These are phyloP conservation scores for Candida labiduridarum DNA, from an alignment of 1,139 yeast species.

Conservation along the genomic window DNA sequence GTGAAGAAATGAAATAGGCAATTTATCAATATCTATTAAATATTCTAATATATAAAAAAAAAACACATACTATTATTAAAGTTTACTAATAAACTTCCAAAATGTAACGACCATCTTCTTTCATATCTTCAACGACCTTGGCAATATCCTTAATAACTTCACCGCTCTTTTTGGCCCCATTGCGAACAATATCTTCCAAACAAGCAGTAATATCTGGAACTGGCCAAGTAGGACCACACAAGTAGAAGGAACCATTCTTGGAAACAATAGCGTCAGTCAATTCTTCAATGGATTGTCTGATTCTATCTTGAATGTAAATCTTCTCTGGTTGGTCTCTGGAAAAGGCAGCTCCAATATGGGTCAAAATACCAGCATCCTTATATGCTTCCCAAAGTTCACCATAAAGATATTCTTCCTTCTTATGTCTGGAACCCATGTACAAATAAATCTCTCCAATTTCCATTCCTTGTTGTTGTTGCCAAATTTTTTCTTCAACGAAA, in stretches of 20 bases:
- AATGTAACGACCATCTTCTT: constrained; percentile 89
- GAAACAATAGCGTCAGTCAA: constrained; percentile 78
- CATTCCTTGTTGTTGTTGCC: constrained; percentile 88
- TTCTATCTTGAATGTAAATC: constrained; percentile 93
- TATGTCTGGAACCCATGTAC: constrained; percentile 94
- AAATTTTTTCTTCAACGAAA: constrained; percentile 89
- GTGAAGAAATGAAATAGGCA: too few species aligned
- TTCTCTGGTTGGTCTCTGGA: constrained; percentile 96
- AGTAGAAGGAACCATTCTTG: constrained; percentile 86
- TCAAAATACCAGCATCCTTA: constrained; percentile 86
- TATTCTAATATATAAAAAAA: not conserved
- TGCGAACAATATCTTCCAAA: constrained; percentile 73
- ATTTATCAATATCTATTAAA: not conserved
- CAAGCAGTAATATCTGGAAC: constrained; percentile 96
- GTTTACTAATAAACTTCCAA: constrained; percentile 78
- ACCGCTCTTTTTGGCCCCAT: constrained; percentile 72
- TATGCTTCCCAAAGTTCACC: constrained; percentile 99
- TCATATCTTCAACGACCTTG: constrained; percentile 86
- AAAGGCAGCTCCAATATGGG: constrained; percentile 97
- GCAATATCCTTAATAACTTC: constrained; percentile 67
- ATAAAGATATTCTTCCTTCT: constrained; percentile 90
- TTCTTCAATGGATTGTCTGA: constrained; percentile 71
- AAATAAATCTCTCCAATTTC: constrained; percentile 89
- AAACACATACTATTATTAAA: not conserved
- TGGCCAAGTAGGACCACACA: constrained; percentile 99